Conservation (phyloP, 805 yeast genomes). For the Candida nanaspora region DNA sequence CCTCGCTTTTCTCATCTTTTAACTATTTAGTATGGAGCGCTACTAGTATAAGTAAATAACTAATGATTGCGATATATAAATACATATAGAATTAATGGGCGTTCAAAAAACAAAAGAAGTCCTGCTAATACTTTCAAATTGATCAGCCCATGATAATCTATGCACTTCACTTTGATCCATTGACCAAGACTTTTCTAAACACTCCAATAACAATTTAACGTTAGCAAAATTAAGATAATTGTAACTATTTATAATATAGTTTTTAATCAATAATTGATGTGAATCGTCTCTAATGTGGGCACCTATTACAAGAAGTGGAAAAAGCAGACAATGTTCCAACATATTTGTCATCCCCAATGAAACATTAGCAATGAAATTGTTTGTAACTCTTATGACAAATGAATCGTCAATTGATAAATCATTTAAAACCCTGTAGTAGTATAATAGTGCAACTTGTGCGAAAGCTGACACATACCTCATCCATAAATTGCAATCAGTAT, state of each 20-base stretch:
- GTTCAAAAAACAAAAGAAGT: conserved; percentile 12
- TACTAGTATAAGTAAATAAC: no score
- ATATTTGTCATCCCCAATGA: conserved; percentile 1
- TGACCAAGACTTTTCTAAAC: conserved; percentile 14
- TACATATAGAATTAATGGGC: no score
- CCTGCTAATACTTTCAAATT: conserved; percentile 11
- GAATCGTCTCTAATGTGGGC: conserved; percentile 9
- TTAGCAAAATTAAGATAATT: conserved; percentile 16
- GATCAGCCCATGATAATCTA: conserved; percentile 11
- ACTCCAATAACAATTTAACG: conserved; percentile 9
- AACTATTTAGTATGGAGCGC: no score
- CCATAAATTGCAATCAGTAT: conserved; percentile 7
- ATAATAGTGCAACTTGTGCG: conserved; percentile 17
- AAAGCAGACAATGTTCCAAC: conserved; percentile 19
- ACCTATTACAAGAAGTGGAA: conserved; percentile 19
- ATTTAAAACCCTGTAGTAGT: conserved; percentile 13
- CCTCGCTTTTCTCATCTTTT: no score
- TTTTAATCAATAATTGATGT: conserved; percentile 10
- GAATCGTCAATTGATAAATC: conserved; percentile 2
- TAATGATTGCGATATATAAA: no score
- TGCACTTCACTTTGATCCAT: not conserved
- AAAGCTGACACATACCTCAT: conserved; percentile 14
- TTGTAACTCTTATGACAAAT: conserved; percentile 11
- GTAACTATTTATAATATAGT: conserved; percentile 7
- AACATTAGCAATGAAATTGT: conserved; percentile 7